Conservation (phyloP, 139 green algal genomes). For the Astrephomene gubernaculifera region DNA sequence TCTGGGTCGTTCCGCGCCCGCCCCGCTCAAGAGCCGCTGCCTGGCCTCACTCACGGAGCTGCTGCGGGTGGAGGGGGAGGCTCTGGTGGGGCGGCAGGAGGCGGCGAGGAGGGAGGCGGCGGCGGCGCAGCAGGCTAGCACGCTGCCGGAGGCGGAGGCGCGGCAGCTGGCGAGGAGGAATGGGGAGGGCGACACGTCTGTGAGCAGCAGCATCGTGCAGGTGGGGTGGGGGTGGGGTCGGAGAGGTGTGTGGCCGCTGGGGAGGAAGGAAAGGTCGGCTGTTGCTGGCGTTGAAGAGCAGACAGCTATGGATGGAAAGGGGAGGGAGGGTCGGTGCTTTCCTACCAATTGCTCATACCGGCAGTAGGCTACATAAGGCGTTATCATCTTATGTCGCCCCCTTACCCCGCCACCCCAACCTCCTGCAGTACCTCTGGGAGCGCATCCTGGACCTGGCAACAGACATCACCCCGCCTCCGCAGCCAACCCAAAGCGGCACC, state of each 20-base stretch:
- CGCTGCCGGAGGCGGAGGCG: background rate
- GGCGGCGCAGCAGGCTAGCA: background rate
- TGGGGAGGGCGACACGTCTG: constrained; percentile 72
- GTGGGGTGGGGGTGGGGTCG: too few relatives aligned
- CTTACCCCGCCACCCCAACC: too few relatives aligned
- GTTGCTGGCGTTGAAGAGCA: too few relatives aligned
- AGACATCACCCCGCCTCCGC: background rate
- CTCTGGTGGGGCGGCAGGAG: constrained; percentile 64
- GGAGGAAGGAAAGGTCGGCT: too few relatives aligned
- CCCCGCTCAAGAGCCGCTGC: constrained; percentile 66
- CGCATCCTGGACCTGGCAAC: constrained; percentile 5
- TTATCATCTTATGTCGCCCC: too few relatives aligned
- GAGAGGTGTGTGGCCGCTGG: too few relatives aligned
- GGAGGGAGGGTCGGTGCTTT: too few relatives aligned
- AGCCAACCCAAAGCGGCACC: too few relatives aligned
- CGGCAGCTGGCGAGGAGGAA: constrained; percentile 66
- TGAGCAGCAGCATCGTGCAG: constrained; percentile 76
- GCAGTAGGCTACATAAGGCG: too few relatives aligned
- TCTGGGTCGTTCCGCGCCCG: constrained; percentile 46
- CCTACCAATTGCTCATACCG: too few relatives aligned
- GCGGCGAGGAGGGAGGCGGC: constrained; percentile 22
- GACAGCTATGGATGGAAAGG: too few relatives aligned
- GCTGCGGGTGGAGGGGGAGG: constrained; percentile 76
- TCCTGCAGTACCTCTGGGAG: constrained; percentile 40
- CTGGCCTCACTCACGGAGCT: constrained; percentile 80